Evolutionary conservation across 352 stramenopile species (phyloP).

Genomic region (Thraustochytrium striatum): DNA sequence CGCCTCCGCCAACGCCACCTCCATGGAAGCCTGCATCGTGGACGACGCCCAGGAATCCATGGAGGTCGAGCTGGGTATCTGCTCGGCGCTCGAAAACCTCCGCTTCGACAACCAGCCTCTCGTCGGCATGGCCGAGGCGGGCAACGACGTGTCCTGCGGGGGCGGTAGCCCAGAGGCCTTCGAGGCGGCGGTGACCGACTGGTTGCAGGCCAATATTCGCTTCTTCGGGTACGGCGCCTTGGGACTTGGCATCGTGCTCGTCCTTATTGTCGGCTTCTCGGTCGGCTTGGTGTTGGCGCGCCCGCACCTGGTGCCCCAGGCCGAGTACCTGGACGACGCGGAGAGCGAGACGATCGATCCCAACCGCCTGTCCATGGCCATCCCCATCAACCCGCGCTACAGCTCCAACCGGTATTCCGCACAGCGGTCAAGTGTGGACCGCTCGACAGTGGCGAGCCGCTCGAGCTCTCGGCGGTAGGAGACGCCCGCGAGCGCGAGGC

Average conservation of each 20-base stretch:
- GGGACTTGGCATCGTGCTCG: constrained; percentile 20
- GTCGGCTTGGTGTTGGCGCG: constrained; percentile 7
- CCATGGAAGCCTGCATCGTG: neutral
- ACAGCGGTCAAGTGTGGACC: too few relatives aligned
- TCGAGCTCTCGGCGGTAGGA: neutral
- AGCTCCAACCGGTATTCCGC: too few relatives aligned
- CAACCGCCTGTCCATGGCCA: neutral
- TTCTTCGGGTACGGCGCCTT: constrained; percentile 43
- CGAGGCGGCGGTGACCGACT: neutral
- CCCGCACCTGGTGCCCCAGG: neutral
- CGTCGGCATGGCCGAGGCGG: neutral
- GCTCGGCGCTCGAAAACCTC: constrained; percentile 8
- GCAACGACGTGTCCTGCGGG: constrained; percentile 15
- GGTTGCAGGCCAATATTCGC: constrained; percentile 12
- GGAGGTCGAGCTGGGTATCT: neutral
- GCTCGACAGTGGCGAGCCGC: neutral
- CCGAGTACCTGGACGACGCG: constrained; percentile 4
- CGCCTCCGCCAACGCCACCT: neutral
- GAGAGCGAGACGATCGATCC: neutral
- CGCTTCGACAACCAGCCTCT: neutral
- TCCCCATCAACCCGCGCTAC: constrained; percentile 6
- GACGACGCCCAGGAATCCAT: neutral
- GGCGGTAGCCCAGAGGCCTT: constrained; percentile 4
- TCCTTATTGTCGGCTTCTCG: constrained; percentile 10
- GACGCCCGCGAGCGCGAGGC: neutral